These are phyloP conservation scores for Calonectria hawksworthii DNA, from an alignment of 2,329 filamentous ascomycete genomes.

Conservation along the genomic window DNA sequence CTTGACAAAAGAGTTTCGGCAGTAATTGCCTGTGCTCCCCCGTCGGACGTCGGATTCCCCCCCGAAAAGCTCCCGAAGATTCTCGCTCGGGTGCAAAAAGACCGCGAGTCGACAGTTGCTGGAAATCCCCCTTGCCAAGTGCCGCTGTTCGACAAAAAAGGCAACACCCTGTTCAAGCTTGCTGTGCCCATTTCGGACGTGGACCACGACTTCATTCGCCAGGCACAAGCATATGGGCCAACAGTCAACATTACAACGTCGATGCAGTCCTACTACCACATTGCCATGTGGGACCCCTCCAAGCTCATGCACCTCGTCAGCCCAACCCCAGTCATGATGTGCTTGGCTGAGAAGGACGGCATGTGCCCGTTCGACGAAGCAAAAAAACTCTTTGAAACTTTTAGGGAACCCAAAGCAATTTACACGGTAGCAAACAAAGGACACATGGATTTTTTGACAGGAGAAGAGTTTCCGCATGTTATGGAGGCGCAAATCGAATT, in stretches of 20 bases:
- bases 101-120: constrained; percentile 13
- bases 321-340: constrained; percentile 18
- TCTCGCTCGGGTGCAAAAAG: constrained; percentile 18
- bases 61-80: constrained; percentile 16
- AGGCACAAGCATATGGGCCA: constrained; percentile 16
- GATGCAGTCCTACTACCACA: constrained; percentile 25
- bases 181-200: constrained; percentile 13
- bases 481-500: constrained; percentile 10
- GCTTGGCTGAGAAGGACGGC: constrained; percentile 12
- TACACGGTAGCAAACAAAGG: constrained; percentile 22
- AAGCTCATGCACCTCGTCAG: constrained; percentile 17
- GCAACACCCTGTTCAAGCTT: constrained; percentile 19
- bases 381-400: constrained; percentile 21
- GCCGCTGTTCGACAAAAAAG: constrained; percentile 22
- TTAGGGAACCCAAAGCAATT: constrained; percentile 15
- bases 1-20: constrained; percentile 43
- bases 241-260: constrained; percentile 21
- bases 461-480: not conserved
- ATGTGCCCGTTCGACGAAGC: constrained; percentile 16
- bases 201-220: constrained; percentile 21
- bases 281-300: constrained; percentile 21
- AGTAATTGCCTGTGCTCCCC: constrained; percentile 10
- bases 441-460: constrained; percentile 21
- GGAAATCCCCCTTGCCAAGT: constrained; percentile 19
- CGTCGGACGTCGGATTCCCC: constrained; percentile 10